phyloP scores from a whole-genome alignment of 2,329 filamentous ascomycete genomes.

The Cladosporium sp. region DNA sequence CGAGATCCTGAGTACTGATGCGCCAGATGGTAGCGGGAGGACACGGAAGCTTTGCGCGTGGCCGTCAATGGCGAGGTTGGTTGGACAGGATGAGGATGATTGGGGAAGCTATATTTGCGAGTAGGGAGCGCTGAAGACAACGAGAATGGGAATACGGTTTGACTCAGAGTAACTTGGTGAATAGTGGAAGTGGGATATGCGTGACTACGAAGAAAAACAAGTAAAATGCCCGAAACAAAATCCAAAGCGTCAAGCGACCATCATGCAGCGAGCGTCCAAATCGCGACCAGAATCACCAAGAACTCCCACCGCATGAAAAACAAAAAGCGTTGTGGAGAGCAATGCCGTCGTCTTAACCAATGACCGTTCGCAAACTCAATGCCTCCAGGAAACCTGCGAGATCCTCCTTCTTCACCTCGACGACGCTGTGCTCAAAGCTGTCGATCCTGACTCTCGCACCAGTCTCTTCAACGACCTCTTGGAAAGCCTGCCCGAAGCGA shows the following conservation, averaged over 20 bases:
- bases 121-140: slow-evolving; percentile 5
- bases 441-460: slow-evolving; percentile 86
- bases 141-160: background rate
- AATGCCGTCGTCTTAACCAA: slow-evolving; percentile 37
- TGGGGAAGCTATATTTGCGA: slow-evolving; percentile 23
- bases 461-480: slow-evolving; percentile 88
- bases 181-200: too few relatives aligned
- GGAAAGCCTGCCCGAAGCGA: slow-evolving; percentile 89
- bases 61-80: slow-evolving; percentile 27
- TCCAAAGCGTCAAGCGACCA: background rate
- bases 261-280: background rate
- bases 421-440: slow-evolving; percentile 94
- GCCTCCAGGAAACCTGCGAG: slow-evolving; percentile 83
- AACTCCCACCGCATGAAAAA: too few relatives aligned
- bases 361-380: slow-evolving; percentile 84
- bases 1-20: slow-evolving; percentile 26
- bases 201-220: too few relatives aligned
- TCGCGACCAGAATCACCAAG: background rate
- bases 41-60: slow-evolving; percentile 32
- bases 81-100: slow-evolving; percentile 19
- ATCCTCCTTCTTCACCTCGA: slow-evolving; percentile 97
- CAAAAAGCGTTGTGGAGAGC: too few relatives aligned
- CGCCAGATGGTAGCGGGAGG: slow-evolving; percentile 25
- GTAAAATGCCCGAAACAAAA: too few relatives aligned
- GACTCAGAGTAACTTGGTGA: too few relatives aligned